A percentile compares a stretch with the other conserved stretches of the same genome.
Conservation (phyloP, 331 rosid species). For the Stylosanthes scabra region DNA sequence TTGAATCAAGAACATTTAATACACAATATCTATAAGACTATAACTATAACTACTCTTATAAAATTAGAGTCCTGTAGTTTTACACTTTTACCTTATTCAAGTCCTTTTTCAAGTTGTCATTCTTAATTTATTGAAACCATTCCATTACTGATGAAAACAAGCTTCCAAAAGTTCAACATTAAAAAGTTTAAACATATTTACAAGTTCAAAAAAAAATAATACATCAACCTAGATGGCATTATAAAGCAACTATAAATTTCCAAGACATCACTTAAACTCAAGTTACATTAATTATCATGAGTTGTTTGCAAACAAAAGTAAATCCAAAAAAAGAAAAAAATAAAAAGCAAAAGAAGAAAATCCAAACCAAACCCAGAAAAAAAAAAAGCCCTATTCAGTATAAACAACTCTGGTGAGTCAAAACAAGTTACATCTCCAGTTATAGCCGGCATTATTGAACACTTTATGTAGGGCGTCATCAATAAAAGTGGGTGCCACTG, state of each 20-base stretch:
- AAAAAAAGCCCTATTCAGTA: conserved; percentile 3
- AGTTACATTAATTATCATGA: not conserved
- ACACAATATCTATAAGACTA: not conserved
- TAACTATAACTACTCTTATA: conserved; percentile 13
- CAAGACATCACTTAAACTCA: conserved; percentile 7
- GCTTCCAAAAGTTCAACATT: conserved; percentile 23
- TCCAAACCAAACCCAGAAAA: not conserved
- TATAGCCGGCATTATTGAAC: not conserved
- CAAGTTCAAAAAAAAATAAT: not conserved
- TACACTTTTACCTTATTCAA: not conserved
- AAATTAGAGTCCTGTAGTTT: conserved; percentile 9
- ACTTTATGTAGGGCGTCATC: conserved; percentile 30
- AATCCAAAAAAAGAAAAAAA: not conserved
- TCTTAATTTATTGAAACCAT: conserved; percentile 28
- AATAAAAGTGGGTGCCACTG: conserved; percentile 38
- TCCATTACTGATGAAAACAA: conserved; percentile 8
- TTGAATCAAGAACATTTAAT: not conserved
- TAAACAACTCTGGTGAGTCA: conserved; percentile 36
- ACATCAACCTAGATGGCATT: conserved; percentile 13
- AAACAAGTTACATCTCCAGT: conserved; percentile 33
- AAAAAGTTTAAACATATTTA: not conserved
- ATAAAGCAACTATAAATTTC: not conserved
- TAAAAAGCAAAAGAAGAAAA: conserved; percentile 2
- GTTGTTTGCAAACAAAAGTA: conserved; percentile 23
- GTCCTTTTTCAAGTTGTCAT: conserved; percentile 15